These are phyloP conservation scores for Bipolaris oryzae DNA, from an alignment of 2,329 filamentous ascomycete species.

Conservation along the genomic window DNA sequence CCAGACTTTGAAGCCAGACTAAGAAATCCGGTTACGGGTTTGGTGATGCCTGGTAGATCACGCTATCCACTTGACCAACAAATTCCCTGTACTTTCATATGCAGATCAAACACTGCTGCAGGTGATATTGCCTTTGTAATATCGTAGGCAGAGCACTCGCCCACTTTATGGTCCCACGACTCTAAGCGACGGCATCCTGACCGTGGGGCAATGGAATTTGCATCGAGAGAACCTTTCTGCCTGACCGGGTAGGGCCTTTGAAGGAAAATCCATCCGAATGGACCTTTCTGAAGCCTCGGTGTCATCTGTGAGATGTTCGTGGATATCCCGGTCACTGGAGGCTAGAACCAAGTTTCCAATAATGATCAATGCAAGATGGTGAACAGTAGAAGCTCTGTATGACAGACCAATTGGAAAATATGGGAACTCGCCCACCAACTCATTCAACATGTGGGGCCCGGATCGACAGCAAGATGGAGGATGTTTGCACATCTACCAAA, in stretches of 20 bases:
- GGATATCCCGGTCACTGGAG: too few species aligned
- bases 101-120: constrained; percentile 14
- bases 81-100: constrained; percentile 19
- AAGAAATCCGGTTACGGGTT: constrained; percentile 16
- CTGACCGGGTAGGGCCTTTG: too few species aligned
- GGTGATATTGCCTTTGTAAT: constrained; percentile 23
- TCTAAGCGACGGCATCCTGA: constrained; percentile 3
- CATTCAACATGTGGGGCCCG: not conserved
- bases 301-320: too few species aligned
- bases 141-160: constrained; percentile 6
- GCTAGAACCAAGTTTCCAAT: too few species aligned
- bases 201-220: not conserved
- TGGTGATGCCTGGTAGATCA: constrained; percentile 21
- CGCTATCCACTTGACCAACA: not conserved
- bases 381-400: too few species aligned
- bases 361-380: not conserved
- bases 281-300: too few species aligned
- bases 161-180: constrained; percentile 11
- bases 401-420: not conserved
- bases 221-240: not conserved
- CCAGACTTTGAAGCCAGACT: constrained; percentile 18
- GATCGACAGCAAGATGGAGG: not conserved
- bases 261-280: too few species aligned
- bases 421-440: not conserved
- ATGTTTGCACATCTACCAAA: not conserved